phyloP scores from a whole-genome alignment of 208 protist genomes.

The Leishmania mexicana region DNA sequence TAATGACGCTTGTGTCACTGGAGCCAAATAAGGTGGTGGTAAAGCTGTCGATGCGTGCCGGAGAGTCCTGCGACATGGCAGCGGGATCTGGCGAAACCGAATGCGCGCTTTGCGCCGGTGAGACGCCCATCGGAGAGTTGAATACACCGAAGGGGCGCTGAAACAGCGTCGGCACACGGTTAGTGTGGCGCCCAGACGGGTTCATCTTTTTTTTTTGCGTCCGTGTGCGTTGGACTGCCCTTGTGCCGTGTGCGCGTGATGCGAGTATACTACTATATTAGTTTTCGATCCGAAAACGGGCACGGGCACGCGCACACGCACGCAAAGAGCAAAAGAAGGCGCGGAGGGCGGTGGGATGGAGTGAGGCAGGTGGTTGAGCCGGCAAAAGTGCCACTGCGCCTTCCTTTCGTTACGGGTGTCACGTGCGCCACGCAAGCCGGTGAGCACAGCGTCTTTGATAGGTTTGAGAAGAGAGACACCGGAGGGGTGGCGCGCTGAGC shows the following conservation, averaged over 20 bases:
- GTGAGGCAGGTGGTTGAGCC: too few relatives aligned
- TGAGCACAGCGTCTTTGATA: background rate
- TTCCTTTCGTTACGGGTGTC: background rate
- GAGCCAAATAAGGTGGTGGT: background rate
- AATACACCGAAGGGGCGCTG: background rate
- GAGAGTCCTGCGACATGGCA: conserved; percentile 2
- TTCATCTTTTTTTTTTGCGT: background rate
- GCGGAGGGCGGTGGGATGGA: background rate
- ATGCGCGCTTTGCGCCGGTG: background rate
- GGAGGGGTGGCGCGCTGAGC: background rate
- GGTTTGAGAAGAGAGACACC: background rate
- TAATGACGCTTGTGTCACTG: background rate
- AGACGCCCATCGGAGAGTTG: background rate
- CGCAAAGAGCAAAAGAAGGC: background rate
- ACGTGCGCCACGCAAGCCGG: background rate
- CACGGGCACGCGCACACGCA: background rate
- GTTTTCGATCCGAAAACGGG: background rate
- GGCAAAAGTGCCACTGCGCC: background rate
- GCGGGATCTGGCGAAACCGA: background rate
- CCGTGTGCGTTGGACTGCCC: background rate
- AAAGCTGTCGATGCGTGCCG: conserved; percentile 1
- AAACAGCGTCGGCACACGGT: background rate
- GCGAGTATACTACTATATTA: background rate
- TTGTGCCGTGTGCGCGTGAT: background rate
- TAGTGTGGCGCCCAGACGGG: background rate